phyloP scores from a whole-genome alignment of 352 stramenopile genomes.

The Globisporangium nunn region DNA sequence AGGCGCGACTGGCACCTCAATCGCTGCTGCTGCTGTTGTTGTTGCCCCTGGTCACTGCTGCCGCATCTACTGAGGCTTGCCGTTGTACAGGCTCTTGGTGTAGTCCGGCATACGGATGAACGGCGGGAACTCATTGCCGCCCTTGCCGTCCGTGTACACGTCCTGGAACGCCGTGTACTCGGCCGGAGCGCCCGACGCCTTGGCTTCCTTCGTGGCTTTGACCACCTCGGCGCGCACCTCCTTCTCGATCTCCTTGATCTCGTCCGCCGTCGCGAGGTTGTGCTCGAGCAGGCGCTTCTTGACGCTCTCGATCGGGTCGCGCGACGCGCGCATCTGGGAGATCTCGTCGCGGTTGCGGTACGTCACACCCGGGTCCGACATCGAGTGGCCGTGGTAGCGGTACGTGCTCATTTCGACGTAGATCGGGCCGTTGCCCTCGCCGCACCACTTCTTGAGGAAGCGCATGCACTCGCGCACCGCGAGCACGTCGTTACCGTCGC shows the following conservation, averaged over 20 bases:
- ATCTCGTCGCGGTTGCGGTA: slow-evolving; percentile 99
- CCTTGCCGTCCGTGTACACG: slow-evolving; percentile 89
- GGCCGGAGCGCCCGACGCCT: slow-evolving; percentile 55
- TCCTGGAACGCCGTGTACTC: slow-evolving; percentile 62
- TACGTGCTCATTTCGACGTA: slow-evolving; percentile 99
- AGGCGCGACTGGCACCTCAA: too few relatives aligned
- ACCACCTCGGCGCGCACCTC: slow-evolving; percentile 97
- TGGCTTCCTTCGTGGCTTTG: slow-evolving; percentile 90
- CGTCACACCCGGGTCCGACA: slow-evolving; percentile 99
- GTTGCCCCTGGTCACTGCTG: too few relatives aligned
- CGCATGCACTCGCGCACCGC: slow-evolving; percentile 94
- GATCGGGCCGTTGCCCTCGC: slow-evolving; percentile 96
- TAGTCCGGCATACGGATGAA: slow-evolving; percentile 98
- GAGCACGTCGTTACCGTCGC: slow-evolving; percentile 99
- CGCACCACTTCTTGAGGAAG: slow-evolving; percentile 95
- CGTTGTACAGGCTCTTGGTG: slow-evolving; percentile 90
- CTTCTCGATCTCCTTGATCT: slow-evolving; percentile 99
- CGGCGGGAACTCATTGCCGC: slow-evolving; percentile 87
- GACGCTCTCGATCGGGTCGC: slow-evolving; percentile 98
- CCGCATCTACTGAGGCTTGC: slow-evolving; percentile 40
- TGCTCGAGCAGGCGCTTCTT: slow-evolving; percentile 97
- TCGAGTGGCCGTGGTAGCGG: slow-evolving; percentile 99
- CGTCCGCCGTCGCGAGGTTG: slow-evolving; percentile 91
- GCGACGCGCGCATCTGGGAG: slow-evolving; percentile 95
- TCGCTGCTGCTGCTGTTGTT: neutral